phyloP scores from a whole-genome alignment of 2,329 filamentous ascomycete species.

The Grosmannia serpens region DNA sequence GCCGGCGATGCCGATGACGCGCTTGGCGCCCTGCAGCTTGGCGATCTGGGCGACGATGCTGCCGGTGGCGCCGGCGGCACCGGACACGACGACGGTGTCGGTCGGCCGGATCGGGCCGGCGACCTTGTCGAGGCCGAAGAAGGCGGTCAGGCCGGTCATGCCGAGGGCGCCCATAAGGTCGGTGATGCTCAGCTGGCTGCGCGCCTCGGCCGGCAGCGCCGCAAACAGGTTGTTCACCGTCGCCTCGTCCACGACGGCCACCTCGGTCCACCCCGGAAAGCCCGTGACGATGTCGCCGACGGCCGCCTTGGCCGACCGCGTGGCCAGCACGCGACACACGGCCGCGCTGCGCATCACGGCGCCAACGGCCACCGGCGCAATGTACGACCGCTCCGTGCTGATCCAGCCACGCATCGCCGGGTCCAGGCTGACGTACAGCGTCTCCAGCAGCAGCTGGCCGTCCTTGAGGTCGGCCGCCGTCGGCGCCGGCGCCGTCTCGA shows the following conservation, averaged over 20 bases:
- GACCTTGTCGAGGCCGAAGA: slow-evolving; percentile 53
- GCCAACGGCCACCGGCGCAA: slow-evolving; percentile 48
- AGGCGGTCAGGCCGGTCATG: slow-evolving; percentile 52
- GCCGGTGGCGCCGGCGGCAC: slow-evolving; percentile 56
- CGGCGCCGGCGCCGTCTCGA: slow-evolving; percentile 39
- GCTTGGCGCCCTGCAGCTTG: slow-evolving; percentile 43
- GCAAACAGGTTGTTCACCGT: slow-evolving; percentile 11
- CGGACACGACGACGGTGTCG: slow-evolving; percentile 55
- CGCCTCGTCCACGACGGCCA: slow-evolving; percentile 33
- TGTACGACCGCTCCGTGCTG: slow-evolving; percentile 35
- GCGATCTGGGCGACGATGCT: slow-evolving; percentile 56
- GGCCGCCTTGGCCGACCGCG: slow-evolving; percentile 31
- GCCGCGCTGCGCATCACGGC: slow-evolving; percentile 46
- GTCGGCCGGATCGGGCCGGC: slow-evolving; percentile 36
- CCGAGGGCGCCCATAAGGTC: slow-evolving; percentile 43
- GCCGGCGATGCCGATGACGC: slow-evolving; percentile 44
- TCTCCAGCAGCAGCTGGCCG: slow-evolving; percentile 39
- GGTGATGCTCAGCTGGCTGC: slow-evolving; percentile 19
- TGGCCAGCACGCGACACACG: slow-evolving; percentile 40
- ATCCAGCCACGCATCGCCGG: slow-evolving; percentile 55
- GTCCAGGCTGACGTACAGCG: slow-evolving; percentile 46
- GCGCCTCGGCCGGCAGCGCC: slow-evolving; percentile 2
- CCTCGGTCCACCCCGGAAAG: slow-evolving; percentile 45
- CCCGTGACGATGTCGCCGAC: slow-evolving; percentile 40
- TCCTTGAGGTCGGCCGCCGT: slow-evolving; percentile 33